Evolutionary conservation across 2,329 filamentous ascomycete species (phyloP), one percentile per base, ranked within the genome.

Genomic region (Mycosphaerella sp.): DNA sequence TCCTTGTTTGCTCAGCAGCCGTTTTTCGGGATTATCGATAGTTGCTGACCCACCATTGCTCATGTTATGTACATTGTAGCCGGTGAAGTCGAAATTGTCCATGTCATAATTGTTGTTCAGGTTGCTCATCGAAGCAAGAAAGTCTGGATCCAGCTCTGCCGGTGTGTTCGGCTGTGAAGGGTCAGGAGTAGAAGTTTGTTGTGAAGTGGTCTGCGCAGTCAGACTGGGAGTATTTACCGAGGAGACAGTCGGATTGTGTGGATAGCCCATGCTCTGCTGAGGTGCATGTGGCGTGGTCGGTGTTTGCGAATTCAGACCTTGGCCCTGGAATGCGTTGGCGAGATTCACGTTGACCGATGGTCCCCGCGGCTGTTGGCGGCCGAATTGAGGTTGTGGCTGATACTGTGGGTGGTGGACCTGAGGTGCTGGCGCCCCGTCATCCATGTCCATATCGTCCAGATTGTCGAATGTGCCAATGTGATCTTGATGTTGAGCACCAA

Each of bases 361-460:
- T 42, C 78, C 71, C 57, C 76, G 70, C 52, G 74, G 73, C 62
- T 76, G 75, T 54, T 79, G 74, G 53, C 79, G 76, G 49, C 75
- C 77, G 59, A 79, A 81, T 49, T 78, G 65, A n/a, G 66, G 67
- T 49, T 70, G 68, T 14, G 68, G 77, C 50, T 76, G 73, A 50
- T 66, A 69, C 49, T 73, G 71, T 36, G 67, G 66, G 43, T 70
- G 68, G 30, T 66, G 64, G 2, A 48, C 32, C 37, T 65, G 64
- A 28, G 69, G 63, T 9, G 68, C 65, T 40, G 87, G 87, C 57
- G 60, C 74, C 64, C 97, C 91, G 85, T 97, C 87, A 64, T 97
- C 91, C 90, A 96, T 96, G 64, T 97, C 91, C 91, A 97, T 96
- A 14, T 87, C 82, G 64, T 95, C 90, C 75, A 95, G 82, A 54